Base-by-base conservation (phyloP, 176 grass and related monocot species). In the Metroxylon sagu region DNA sequence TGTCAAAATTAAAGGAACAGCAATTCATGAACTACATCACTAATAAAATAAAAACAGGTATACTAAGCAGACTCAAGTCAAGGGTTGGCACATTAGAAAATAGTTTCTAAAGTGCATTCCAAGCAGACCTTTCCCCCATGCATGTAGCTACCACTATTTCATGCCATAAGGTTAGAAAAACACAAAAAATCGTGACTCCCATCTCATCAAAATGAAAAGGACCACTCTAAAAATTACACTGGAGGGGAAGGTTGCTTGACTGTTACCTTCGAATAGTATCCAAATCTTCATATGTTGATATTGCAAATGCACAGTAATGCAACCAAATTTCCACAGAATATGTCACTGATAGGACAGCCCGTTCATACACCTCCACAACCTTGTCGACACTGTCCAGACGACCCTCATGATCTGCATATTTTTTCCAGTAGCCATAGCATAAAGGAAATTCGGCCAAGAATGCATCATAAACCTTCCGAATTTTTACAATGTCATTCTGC, bases 371-470 rank as follows among this genome's bases (percentile, higher is more conserved):
- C 72, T 98, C 93, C 56, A 85, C 69, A 57, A 87, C 88, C 76
- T 98, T 92, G 23, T 51, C 77, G 31, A 39, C 70, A 14, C 84
- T 67, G 50, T 80, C 84, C 61, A 98, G 79, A 28, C 82, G 81
- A 0, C 72, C 93, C 73, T 98, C 93, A 74, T 98, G 84, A 69
- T 98, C 93, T 30, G 93, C 87, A 71, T 98, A 98, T 61, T 98
- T 98, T 79, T 98, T 98, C 93, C 93, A 98, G 61, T 98, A 98
- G 15, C 93, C 93, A 79, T 88, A 98, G 65, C 93, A 98, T 19
- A 98, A 84, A 51, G 93, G 93, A 66, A 92, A 98, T 71, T 98
- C 93, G 3, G 53, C 76, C 69, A 98, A 83, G 59, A 98, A 92
- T 14, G 84, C 71, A 76, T 98, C 93, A 54, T 98, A 98, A 48